These are phyloP conservation scores for Neurospora sp. DNA, from an alignment of 495 filamentous ascomycete genomes.

Conservation along the genomic window DNA sequence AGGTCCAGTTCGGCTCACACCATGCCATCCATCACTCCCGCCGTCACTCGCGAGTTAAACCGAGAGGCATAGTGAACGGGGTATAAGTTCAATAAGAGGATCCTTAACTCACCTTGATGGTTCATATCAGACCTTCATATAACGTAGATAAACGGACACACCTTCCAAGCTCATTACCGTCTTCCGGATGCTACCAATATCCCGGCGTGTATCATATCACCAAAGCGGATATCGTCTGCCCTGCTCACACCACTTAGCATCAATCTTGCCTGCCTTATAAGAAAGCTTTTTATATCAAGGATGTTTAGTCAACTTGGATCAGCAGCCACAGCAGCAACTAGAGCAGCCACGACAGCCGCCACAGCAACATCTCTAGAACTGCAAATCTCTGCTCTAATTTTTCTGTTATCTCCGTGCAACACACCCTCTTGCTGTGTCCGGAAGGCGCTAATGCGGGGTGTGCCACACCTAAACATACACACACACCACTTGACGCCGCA, in stretches of 20 bases:
- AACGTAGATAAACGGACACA: not conserved
- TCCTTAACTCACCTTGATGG: not conserved
- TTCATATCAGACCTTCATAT: not conserved
- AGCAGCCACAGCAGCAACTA: not conserved
- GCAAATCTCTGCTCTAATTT: not conserved
- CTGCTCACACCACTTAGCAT: not conserved
- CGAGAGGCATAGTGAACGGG: not conserved
- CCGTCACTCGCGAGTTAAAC: not conserved
- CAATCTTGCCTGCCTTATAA: not conserved
- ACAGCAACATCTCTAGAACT: not conserved
- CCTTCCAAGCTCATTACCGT: not conserved
- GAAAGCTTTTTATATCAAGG: not conserved
- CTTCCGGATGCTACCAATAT: not conserved
- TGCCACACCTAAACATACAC: not conserved
- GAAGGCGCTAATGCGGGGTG: not conserved
- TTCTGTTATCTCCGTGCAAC: not conserved
- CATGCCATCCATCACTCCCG: not conserved
- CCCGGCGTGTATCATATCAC: not conserved
- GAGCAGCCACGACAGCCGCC: not conserved
- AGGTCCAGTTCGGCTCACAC: not conserved
- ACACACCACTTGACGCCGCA: not conserved
- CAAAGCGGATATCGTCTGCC: not conserved
- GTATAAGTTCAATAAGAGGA: not conserved
- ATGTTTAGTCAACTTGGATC: not conserved
- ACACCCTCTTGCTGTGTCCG: not conserved